Conservation (phyloP, 345 rosid genomes). For the Boechera divaricarpa region DNA sequence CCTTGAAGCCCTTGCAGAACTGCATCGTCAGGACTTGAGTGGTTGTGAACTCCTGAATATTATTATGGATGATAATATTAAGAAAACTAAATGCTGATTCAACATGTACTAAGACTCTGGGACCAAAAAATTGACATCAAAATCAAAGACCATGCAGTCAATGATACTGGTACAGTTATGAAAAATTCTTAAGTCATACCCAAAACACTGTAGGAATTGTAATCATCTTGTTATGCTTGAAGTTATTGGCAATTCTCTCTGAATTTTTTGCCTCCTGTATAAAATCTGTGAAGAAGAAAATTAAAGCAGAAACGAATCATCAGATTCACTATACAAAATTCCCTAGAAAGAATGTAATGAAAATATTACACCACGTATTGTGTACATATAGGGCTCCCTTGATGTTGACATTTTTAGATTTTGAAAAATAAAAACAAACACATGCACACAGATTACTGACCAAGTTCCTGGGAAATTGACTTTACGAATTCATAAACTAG, state of each 20-base stretch:
- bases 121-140: background rate
- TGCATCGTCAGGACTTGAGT: slow-evolving; percentile 82
- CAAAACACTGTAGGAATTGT: slow-evolving; percentile 69
- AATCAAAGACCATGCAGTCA: slow-evolving; percentile 12
- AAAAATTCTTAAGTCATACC: slow-evolving; percentile 51
- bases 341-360: slow-evolving; percentile 6
- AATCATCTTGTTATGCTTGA: slow-evolving; percentile 59
- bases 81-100: background rate
- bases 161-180: background rate
- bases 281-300: slow-evolving; percentile 60
- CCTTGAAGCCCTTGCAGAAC: slow-evolving; percentile 81
- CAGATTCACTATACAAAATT: background rate
- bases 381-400: background rate
- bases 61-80: background rate
- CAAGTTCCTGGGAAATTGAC: slow-evolving; percentile 77
- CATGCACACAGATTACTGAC: slow-evolving; percentile 51
- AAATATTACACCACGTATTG: background rate
- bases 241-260: slow-evolving; percentile 71
- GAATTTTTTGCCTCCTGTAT: slow-evolving; percentile 82
- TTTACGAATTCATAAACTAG: slow-evolving; percentile 73
- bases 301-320: slow-evolving; percentile 6
- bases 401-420: background rate
- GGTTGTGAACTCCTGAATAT: slow-evolving; percentile 71
- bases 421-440: slow-evolving; percentile 5
- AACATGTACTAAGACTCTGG: background rate